A percentile compares a stretch with the other conserved stretches of the same genome.
Evolutionary conservation across 2,329 filamentous ascomycete genomes (phyloP).

Genomic region (Xylaria sp.): DNA sequence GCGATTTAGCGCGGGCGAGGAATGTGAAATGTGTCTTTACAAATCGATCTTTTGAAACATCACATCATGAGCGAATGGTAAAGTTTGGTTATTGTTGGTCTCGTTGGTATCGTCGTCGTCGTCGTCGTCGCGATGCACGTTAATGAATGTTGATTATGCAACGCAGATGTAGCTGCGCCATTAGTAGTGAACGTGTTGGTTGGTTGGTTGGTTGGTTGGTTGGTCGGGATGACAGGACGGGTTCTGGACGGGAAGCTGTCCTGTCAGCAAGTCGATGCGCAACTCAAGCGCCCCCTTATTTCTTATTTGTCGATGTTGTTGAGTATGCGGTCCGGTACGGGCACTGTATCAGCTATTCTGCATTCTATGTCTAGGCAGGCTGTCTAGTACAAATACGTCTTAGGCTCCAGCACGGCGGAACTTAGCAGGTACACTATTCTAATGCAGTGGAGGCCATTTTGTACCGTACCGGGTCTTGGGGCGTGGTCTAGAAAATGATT

Average conservation of each 20-base stretch:
- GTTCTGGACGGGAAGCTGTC: neutral
- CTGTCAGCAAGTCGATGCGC: neutral
- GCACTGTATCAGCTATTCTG: neutral
- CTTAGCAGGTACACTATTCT: neutral
- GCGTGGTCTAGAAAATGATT: no score
- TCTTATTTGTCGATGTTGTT: neutral
- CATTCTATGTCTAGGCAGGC: neutral
- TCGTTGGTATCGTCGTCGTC: neutral
- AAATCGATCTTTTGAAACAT: slow-evolving; percentile 8
- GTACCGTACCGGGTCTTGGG: neutral
- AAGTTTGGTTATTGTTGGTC: neutral
- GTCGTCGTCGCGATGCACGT: neutral
- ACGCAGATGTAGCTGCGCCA: neutral
- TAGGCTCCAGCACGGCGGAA: slow-evolving; percentile 6
- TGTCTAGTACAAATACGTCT: slow-evolving; percentile 4
- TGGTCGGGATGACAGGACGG: neutral
- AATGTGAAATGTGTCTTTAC: slow-evolving; percentile 3
- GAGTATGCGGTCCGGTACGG: neutral
- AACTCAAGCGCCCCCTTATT: neutral
- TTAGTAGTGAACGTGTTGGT: slow-evolving; percentile 23
- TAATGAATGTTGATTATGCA: neutral
- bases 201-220: neutral
- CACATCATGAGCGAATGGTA: slow-evolving; percentile 31
- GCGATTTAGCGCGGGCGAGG: neutral
- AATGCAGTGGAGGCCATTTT: neutral